phyloP scores from a whole-genome alignment of 768 basidiomycete species.

The Podaxis rugospora region DNA sequence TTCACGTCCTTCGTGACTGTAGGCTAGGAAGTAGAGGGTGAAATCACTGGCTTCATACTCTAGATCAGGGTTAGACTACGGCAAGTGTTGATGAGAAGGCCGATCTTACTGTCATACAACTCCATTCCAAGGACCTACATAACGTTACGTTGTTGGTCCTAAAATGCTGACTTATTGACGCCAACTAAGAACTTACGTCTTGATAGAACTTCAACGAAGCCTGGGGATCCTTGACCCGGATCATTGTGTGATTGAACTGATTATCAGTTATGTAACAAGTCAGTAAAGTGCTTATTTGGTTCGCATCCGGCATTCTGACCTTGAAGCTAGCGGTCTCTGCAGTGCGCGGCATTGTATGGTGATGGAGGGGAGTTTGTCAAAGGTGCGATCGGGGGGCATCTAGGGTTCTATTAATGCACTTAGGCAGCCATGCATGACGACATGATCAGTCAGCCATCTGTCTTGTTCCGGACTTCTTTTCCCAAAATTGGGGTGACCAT shows the following conservation, averaged over 20 bases:
- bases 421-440: background rate
- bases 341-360: conserved; percentile 51
- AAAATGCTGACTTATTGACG: background rate
- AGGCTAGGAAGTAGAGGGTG: conserved; percentile 85
- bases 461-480: background rate
- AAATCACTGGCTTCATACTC: conserved; percentile 57
- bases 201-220: conserved; percentile 78
- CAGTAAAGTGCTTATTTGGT: background rate
- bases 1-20: conserved; percentile 52
- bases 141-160: background rate
- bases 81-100: background rate
- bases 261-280: background rate
- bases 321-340: conserved; percentile 63
- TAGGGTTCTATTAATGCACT: background rate
- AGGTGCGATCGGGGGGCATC: background rate
- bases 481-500: background rate
- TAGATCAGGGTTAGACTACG: conserved; percentile 21
- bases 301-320: conserved; percentile 27
- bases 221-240: conserved; percentile 86
- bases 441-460: background rate
- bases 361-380: background rate
- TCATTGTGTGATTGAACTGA: conserved; percentile 85
- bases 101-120: conserved; percentile 47
- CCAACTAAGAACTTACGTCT: conserved; percentile 38
- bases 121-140: conserved; percentile 70